Evolutionary conservation across 345 rosid genomes (phyloP).

Genomic region (Litchi chinensis): DNA sequence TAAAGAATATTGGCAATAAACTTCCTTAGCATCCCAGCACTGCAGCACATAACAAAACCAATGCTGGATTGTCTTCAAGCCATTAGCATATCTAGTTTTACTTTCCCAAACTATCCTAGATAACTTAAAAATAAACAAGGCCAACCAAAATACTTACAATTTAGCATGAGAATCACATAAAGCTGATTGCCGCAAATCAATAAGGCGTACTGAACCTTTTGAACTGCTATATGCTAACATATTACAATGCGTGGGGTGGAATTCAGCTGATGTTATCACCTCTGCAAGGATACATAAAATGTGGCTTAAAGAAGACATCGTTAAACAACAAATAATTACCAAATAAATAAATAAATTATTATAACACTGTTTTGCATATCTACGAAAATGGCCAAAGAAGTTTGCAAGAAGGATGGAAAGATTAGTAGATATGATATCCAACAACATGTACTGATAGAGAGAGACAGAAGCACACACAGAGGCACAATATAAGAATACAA

Average conservation of each 20-base stretch:
- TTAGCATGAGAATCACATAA: slow-evolving; percentile 92
- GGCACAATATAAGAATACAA: not conserved
- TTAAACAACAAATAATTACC: not conserved
- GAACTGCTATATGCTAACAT: slow-evolving; percentile 98
- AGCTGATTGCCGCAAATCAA: slow-evolving; percentile 98
- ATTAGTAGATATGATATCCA: not conserved
- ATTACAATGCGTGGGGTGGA: slow-evolving; percentile 96
- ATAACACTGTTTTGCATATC: not conserved
- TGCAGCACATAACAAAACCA: not conserved
- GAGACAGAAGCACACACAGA: not conserved
- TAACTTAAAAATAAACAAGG: not conserved
- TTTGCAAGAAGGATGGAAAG: not conserved
- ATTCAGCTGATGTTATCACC: slow-evolving; percentile 99
- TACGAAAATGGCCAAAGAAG: not conserved
- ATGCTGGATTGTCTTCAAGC: not conserved
- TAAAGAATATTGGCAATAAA: not conserved
- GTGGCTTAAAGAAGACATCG: slow-evolving; percentile 3
- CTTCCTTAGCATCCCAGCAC: not conserved
- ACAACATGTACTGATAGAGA: not conserved
- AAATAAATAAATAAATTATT: too few relatives aligned
- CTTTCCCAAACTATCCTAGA: not conserved
- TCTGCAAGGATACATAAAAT: slow-evolving; percentile 53
- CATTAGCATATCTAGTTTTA: not conserved
- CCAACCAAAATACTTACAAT: slow-evolving; percentile 56
- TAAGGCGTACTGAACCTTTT: slow-evolving; percentile 92